Conservation (phyloP, 2,329 filamentous ascomycete genomes). For the Talaromyces sp. region DNA sequence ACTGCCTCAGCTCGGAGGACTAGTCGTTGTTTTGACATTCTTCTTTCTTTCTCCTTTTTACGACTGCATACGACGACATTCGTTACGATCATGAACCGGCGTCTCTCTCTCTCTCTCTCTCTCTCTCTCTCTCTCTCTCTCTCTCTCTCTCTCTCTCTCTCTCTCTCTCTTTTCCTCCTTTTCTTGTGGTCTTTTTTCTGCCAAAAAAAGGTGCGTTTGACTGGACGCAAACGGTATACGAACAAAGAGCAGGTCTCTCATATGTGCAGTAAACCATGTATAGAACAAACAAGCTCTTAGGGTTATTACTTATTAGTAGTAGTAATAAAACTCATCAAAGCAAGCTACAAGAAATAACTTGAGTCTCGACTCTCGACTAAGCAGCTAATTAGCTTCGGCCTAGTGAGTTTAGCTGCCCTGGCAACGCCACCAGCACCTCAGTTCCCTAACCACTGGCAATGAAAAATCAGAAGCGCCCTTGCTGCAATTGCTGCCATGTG, state of each 20-base stretch:
- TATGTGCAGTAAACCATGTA: neutral
- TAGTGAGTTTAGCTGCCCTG: constrained; percentile 2
- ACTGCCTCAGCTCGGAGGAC: constrained; percentile 8
- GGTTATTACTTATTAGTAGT: neutral
- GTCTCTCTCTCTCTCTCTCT: neutral
- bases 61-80: neutral
- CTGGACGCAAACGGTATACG: neutral
- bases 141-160: neutral
- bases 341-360: neutral
- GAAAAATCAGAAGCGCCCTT: neutral
- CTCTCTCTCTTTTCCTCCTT: neutral
- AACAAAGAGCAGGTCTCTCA: neutral
- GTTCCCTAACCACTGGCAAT: neutral
- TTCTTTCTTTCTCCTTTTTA: neutral
- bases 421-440: constrained; percentile 8
- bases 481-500: no score
- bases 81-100: neutral
- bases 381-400: neutral
- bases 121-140: neutral
- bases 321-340: neutral
- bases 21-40: neutral
- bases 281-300: neutral
- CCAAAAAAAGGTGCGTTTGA: neutral
- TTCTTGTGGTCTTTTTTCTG: neutral
- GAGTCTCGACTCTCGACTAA: neutral